Evolutionary conservation across 2,329 filamentous ascomycete species (phyloP).

Genomic region (Verticillium dahliae): DNA sequence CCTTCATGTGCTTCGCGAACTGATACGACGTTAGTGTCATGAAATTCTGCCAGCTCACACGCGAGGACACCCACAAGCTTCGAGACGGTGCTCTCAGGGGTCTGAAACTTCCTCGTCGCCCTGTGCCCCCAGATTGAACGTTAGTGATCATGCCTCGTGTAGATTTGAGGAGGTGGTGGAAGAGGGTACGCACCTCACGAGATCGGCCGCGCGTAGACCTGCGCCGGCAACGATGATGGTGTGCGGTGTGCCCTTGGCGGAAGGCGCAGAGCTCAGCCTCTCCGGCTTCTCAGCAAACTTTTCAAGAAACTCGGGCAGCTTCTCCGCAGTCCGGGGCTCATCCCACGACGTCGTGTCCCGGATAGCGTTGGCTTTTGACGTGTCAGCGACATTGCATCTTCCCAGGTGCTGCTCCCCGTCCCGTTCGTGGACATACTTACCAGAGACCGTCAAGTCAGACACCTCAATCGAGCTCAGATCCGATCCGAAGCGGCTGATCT

Average conservation of each 20-base stretch:
- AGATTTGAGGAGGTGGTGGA: too few relatives aligned
- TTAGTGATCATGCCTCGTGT: background rate
- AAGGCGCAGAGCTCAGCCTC: slow-evolving; percentile 56
- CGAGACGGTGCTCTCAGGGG: slow-evolving; percentile 69
- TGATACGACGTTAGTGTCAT: slow-evolving; percentile 15
- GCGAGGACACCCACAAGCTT: slow-evolving; percentile 55
- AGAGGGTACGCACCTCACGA: slow-evolving; percentile 58
- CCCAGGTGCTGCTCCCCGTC: background rate
- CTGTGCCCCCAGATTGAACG: slow-evolving; percentile 27
- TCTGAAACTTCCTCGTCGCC: slow-evolving; percentile 70
- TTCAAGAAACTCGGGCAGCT: slow-evolving; percentile 75
- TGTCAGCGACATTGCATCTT: background rate
- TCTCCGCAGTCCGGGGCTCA: slow-evolving; percentile 58
- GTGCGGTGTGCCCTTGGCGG: slow-evolving; percentile 69
- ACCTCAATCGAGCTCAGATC: slow-evolving; percentile 80
- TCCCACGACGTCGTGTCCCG: slow-evolving; percentile 73
- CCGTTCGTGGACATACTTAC: slow-evolving; percentile 34
- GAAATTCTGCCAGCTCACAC: background rate
- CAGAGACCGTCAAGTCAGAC: slow-evolving; percentile 72
- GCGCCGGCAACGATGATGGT: slow-evolving; percentile 84
- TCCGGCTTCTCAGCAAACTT: slow-evolving; percentile 50
- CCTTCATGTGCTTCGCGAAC: slow-evolving; percentile 97
- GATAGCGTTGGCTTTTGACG: slow-evolving; percentile 59
- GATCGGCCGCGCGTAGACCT: slow-evolving; percentile 77
- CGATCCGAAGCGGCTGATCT: slow-evolving; percentile 69